Evolutionary conservation across 1,139 yeast species (phyloP), one percentile per base, ranked within the genome.

Genomic region (Candida tunisiensis): DNA sequence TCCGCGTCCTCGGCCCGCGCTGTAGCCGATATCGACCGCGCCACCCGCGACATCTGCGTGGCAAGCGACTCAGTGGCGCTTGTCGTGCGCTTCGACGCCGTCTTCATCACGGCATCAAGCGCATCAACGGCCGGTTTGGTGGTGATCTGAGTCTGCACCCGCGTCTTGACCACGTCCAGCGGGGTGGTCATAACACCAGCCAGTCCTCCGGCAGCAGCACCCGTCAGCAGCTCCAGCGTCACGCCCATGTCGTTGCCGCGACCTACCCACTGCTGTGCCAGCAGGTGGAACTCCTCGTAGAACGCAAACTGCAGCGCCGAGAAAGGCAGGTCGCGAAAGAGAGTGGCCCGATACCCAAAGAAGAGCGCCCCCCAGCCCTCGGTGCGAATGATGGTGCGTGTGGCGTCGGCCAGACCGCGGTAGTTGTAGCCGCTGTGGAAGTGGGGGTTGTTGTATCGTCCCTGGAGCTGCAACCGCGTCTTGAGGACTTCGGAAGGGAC

Each of bases 401-500:
- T 55, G 1, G 96, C 95, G 51, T 80, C 69, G 12, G 62, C 42
- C 33, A 55, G 34, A 10, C 82, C 78, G 28, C 60, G 62, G 49
- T 88, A 88, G 47, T 88, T 88, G 51, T 88, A 88, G 0, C 94
- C 95, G 8, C 82, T 80, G 26, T 60, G 50, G 35, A 85, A 83
- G 48, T 63, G 61, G 1, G 78, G 79, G 47, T 85, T 88, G 50
- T 83, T 80, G 51, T 68, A 65, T 27, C 72, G 63, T 1, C 98
- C 98, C 52, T 88, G 98, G 29, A 88, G 57, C 53, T 88, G 98
- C 27, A 88, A 54, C 41, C 98, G 62, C 6, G 98, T 83, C 49
- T 91, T 88, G 32, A 88, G 55, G n/a, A 88, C 96, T 48, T 88
- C 98, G 19, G 88, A 73, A 3, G 98, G 98, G n/a, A 88, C 98